phyloP scores from a whole-genome alignment of 2,329 filamentous ascomycete species.

The Alternaria metachromatica region DNA sequence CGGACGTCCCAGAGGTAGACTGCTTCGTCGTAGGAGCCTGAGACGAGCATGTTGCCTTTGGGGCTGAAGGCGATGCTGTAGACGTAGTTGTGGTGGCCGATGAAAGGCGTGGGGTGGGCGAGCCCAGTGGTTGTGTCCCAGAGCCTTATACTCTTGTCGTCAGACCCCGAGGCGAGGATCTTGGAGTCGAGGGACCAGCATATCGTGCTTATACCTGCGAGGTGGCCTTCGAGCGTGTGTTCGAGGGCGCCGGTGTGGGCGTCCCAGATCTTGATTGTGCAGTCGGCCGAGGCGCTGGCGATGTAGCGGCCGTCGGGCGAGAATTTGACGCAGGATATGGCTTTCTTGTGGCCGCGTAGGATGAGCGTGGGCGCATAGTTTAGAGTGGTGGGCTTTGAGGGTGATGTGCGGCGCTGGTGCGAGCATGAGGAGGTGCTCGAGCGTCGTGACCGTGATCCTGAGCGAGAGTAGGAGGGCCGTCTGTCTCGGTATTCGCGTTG shows the following conservation, averaged over 20 bases:
- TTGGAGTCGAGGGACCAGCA: conserved; percentile 93
- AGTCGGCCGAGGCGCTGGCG: conserved; percentile 85
- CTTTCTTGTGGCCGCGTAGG: conserved; percentile 77
- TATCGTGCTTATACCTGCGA: conserved; percentile 89
- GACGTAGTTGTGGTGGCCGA: conserved; percentile 95
- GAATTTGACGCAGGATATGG: conserved; percentile 85
- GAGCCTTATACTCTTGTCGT: conserved; percentile 93
- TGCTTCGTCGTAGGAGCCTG: conserved; percentile 95
- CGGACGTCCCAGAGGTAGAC: conserved; percentile 97
- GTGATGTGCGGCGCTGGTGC: conserved; percentile 38
- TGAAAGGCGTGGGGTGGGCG: conserved; percentile 66
- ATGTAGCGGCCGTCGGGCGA: conserved; percentile 91
- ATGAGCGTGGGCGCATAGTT: conserved; percentile 74
- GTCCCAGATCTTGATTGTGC: conserved; percentile 90
- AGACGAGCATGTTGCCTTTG: conserved; percentile 95
- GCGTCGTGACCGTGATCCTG: conserved; percentile 17
- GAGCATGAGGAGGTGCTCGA: conserved; percentile 26
- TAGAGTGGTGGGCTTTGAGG: conserved; percentile 62
- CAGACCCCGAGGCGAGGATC: conserved; percentile 86
- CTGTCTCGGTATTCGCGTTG: conserved; percentile 34
- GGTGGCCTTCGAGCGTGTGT: conserved; percentile 89
- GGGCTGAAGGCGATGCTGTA: conserved; percentile 95
- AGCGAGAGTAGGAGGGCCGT: conserved; percentile 26
- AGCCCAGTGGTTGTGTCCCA: conserved; percentile 76
- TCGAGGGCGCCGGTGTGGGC: conserved; percentile 77